Evolutionary conservation across 306 rosid species (phyloP).

Genomic region (Vicia villosa): DNA sequence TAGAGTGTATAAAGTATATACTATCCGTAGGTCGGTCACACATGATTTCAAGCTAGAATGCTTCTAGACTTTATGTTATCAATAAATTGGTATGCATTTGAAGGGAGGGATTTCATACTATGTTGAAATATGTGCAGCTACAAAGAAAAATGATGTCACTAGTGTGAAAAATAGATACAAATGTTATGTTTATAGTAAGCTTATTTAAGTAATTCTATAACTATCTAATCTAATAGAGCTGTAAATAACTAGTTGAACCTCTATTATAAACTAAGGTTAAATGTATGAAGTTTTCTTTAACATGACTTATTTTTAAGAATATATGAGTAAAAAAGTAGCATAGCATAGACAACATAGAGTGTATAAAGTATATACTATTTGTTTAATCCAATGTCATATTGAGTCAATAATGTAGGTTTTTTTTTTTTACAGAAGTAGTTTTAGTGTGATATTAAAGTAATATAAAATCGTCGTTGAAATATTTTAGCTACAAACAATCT

Average conservation of each 20-base stretch:
- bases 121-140: conserved; percentile 40
- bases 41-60: conserved; percentile 22
- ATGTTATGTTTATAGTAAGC: not conserved
- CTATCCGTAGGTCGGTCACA: conserved; percentile 28
- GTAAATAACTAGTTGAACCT: not conserved
- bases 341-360: too few relatives aligned
- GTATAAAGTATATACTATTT: too few relatives aligned
- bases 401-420: too few relatives aligned
- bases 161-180: not conserved
- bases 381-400: too few relatives aligned
- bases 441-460: too few relatives aligned
- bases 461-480: too few relatives aligned
- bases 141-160: conserved; percentile 33
- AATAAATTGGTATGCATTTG: conserved; percentile 5
- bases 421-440: too few relatives aligned
- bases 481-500: too few relatives aligned
- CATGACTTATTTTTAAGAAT: too few relatives aligned
- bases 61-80: conserved; percentile 30
- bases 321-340: not conserved
- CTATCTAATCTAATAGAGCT: not conserved
- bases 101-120: conserved; percentile 27
- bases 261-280: not conserved
- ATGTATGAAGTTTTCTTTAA: not conserved
- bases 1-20: too few relatives aligned
- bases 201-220: not conserved